Conservation (phyloP, 768 basidiomycete genomes). For the Lentinula detonsa region DNA sequence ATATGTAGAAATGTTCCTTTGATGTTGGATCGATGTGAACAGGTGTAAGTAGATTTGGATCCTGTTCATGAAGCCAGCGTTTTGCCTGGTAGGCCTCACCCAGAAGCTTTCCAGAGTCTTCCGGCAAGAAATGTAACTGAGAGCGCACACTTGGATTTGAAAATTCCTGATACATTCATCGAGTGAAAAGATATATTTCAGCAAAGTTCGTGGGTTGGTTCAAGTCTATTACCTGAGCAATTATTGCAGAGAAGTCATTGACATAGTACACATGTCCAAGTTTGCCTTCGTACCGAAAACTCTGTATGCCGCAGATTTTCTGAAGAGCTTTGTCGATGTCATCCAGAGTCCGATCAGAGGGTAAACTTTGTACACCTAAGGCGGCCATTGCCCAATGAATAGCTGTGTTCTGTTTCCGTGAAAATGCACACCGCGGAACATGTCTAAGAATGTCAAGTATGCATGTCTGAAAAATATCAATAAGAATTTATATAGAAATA, state of each 20-base stretch:
- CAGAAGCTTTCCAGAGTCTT: slow-evolving; percentile 19
- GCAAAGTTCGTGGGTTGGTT: too few relatives aligned
- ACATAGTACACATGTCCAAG: slow-evolving; percentile 15
- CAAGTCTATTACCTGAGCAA: slow-evolving; percentile 20
- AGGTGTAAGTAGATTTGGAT: slow-evolving; percentile 16
- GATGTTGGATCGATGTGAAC: slow-evolving; percentile 15
- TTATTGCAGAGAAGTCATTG: slow-evolving; percentile 16
- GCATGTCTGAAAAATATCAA: slow-evolving; percentile 16
- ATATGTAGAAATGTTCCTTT: slow-evolving; percentile 20
- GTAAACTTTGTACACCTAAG: slow-evolving; percentile 17
- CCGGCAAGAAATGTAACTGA: slow-evolving; percentile 25
- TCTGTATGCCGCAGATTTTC: slow-evolving; percentile 11
- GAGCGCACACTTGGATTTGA: slow-evolving; percentile 26
- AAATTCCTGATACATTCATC: slow-evolving; percentile 23
- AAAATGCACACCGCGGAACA: slow-evolving; percentile 24
- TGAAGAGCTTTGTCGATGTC: slow-evolving; percentile 9
- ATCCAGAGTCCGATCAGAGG: slow-evolving; percentile 11
- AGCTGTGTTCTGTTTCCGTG: slow-evolving; percentile 19
- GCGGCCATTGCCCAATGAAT: slow-evolving; percentile 20
- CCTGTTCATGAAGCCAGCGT: slow-evolving; percentile 23
- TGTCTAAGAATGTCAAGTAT: slow-evolving; percentile 24
- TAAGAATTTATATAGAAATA: not conserved
- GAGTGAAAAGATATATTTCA: too few relatives aligned
- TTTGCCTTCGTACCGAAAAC: slow-evolving; percentile 12
- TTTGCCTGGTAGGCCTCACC: slow-evolving; percentile 17